phyloP scores from a whole-genome alignment of 176 grass and related monocot genomes.

The Triticum dicoccoides region DNA sequence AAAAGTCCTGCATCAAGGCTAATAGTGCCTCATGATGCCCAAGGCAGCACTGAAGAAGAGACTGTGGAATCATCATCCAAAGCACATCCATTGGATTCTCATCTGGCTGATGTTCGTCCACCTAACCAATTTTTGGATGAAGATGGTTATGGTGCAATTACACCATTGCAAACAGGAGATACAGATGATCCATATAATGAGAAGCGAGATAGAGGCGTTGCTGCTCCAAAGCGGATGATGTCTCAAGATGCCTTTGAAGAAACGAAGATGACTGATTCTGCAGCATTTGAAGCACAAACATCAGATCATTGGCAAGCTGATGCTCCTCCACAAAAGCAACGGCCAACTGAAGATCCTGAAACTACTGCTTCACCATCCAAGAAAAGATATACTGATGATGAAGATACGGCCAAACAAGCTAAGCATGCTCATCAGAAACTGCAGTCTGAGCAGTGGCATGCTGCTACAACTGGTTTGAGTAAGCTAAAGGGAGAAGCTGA shows the following conservation, averaged over 20 bases:
- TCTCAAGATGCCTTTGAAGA: constrained; percentile 9
- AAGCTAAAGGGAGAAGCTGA: constrained; percentile 26
- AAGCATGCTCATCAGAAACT: neutral
- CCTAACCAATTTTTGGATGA: neutral
- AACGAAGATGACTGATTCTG: constrained; percentile 5
- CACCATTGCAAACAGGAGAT: constrained; percentile 24
- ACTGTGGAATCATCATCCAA: constrained; percentile 8
- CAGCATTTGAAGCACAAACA: neutral
- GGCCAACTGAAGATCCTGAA: constrained; percentile 12
- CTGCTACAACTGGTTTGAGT: constrained; percentile 9
- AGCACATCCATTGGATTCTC: constrained; percentile 15
- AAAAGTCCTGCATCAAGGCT: neutral
- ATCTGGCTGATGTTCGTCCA: neutral
- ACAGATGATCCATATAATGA: constrained; percentile 16
- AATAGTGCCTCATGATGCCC: constrained; percentile 2
- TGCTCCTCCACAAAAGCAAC: constrained; percentile 8
- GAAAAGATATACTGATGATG: constrained; percentile 9
- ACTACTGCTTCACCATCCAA: neutral
- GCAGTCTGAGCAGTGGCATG: constrained; percentile 23
- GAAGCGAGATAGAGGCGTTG: constrained; percentile 15
- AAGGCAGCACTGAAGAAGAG: constrained; percentile 12
- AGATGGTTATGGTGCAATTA: neutral
- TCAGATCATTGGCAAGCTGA: neutral
- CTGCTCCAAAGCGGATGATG: constrained; percentile 5
- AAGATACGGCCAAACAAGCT: constrained; percentile 13